Percentiles rank a stretch among this genome's conserved stretches.
Evolutionary conservation across 192 early-diverging fungal species (phyloP).

Genomic region (Spizellomyces sp.): DNA sequence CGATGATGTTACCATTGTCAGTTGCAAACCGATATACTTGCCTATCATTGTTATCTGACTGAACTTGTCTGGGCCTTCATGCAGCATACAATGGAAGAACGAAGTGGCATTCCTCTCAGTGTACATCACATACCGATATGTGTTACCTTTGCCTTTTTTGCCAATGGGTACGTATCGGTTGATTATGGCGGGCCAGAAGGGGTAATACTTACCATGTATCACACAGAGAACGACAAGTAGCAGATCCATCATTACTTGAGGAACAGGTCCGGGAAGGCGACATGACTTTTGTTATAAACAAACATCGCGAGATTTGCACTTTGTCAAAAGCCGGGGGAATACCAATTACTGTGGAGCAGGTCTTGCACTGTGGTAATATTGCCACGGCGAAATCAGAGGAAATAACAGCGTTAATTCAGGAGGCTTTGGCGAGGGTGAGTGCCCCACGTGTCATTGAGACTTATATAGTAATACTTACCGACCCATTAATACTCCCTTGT

Average conservation of each 20-base stretch:
- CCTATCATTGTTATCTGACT: constrained; percentile 13
- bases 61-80: neutral
- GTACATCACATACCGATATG: constrained; percentile 96
- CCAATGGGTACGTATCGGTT: constrained; percentile 59
- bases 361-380: constrained; percentile 81
- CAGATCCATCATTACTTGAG: constrained; percentile 87
- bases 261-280: constrained; percentile 82
- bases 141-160: constrained; percentile 91
- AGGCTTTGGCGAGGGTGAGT: constrained; percentile 57
- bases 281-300: constrained; percentile 89
- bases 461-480: no score
- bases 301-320: constrained; percentile 90
- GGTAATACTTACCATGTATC: neutral
- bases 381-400: constrained; percentile 73
- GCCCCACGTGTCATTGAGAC: neutral
- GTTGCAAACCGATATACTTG: constrained; percentile 20
- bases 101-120: constrained; percentile 91
- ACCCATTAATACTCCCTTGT: no score
- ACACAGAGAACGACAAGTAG: constrained; percentile 31
- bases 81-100: constrained; percentile 82
- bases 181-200: constrained; percentile 1
- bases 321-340: constrained; percentile 90
- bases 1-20: constrained; percentile 83
- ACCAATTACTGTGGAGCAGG: constrained; percentile 70
- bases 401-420: constrained; percentile 78